A percentile compares a stretch with the other conserved stretches of the same genome.
These are phyloP conservation scores for Fusarium sp. DNA, from an alignment of 2,329 filamentous ascomycete species.

Conservation along the genomic window DNA sequence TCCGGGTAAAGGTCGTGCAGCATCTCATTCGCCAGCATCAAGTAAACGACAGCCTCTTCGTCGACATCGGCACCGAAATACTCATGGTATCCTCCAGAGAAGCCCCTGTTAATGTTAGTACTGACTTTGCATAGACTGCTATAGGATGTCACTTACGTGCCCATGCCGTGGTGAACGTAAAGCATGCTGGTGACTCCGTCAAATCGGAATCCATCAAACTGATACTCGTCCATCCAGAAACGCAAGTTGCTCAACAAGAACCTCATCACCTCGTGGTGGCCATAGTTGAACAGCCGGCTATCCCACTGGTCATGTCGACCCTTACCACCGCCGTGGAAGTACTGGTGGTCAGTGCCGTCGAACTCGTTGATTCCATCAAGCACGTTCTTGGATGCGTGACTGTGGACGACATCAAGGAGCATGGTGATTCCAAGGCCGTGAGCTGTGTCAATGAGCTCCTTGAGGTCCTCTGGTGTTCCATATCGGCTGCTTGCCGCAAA, in stretches of 20 bases:
- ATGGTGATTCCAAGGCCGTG: conserved; percentile 92
- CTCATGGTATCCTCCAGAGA: conserved; percentile 97
- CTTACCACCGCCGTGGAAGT: conserved; percentile 89
- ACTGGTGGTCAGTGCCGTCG: conserved; percentile 92
- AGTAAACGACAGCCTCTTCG: conserved; percentile 91
- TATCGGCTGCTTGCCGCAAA: conserved; percentile 97
- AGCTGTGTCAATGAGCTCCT: conserved; percentile 95
- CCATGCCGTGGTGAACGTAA: conserved; percentile 94
- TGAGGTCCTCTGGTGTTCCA: conserved; percentile 91
- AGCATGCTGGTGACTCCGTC: conserved; percentile 99
- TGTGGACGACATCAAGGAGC: conserved; percentile 95
- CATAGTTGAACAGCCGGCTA: conserved; percentile 97
- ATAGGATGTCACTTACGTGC: conserved; percentile 73
- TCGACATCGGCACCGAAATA: conserved; percentile 93
- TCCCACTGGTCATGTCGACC: conserved; percentile 96
- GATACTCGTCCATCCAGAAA: conserved; percentile 99
- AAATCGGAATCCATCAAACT: conserved; percentile 96
- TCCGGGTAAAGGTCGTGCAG: conserved; percentile 90
- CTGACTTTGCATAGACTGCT: neutral
- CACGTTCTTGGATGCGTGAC: conserved; percentile 97
- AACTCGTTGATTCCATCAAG: conserved; percentile 95
- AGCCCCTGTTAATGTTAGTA: conserved; percentile 69
- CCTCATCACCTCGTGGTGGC: conserved; percentile 91
- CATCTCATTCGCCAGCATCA: conserved; percentile 97
- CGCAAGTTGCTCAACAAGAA: conserved; percentile 95